Percentiles rank a stretch among this genome's conserved stretches.
Conservation (phyloP, 257 asterid species). For the Pogostemon cablin region DNA sequence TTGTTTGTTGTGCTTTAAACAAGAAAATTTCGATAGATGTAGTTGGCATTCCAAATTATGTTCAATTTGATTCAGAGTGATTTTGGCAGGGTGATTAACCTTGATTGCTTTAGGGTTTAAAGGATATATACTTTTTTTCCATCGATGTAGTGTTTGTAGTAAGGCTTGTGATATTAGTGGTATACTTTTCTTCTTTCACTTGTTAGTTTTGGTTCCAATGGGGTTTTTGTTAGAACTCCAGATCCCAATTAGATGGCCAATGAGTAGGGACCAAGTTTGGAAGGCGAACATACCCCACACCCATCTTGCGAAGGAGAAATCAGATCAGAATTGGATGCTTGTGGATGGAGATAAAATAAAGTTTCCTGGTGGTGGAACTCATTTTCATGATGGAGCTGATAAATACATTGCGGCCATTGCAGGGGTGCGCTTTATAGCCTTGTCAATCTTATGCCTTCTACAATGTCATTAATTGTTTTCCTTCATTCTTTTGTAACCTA, state of each 20-base stretch:
- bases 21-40: not conserved
- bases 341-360: slow-evolving; percentile 87
- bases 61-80: slow-evolving; percentile 1
- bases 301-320: slow-evolving; percentile 89
- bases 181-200: slow-evolving; percentile 20
- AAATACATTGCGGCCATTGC: slow-evolving; percentile 86
- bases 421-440: slow-evolving; percentile 53
- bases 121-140: not conserved
- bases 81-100: slow-evolving; percentile 3
- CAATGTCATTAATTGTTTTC: not conserved
- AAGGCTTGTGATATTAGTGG: slow-evolving; percentile 18
- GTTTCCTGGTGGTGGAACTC: slow-evolving; percentile 99
- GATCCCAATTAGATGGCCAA: slow-evolving; percentile 95
- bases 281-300: slow-evolving; percentile 94
- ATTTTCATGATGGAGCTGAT: slow-evolving; percentile 88
- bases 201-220: slow-evolving; percentile 61
- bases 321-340: slow-evolving; percentile 93
- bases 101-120: slow-evolving; percentile 8
- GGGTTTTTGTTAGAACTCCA: slow-evolving; percentile 72
- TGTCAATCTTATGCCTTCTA: not conserved
- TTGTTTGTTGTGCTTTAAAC: slow-evolving; percentile 30
- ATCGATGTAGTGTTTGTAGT: slow-evolving; percentile 1
- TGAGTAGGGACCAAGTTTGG: slow-evolving; percentile 93
- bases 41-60: slow-evolving; percentile 4
- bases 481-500: not conserved